Evolutionary conservation across 495 filamentous ascomycete species (phyloP).

Genomic region (Daldinia loculata): DNA sequence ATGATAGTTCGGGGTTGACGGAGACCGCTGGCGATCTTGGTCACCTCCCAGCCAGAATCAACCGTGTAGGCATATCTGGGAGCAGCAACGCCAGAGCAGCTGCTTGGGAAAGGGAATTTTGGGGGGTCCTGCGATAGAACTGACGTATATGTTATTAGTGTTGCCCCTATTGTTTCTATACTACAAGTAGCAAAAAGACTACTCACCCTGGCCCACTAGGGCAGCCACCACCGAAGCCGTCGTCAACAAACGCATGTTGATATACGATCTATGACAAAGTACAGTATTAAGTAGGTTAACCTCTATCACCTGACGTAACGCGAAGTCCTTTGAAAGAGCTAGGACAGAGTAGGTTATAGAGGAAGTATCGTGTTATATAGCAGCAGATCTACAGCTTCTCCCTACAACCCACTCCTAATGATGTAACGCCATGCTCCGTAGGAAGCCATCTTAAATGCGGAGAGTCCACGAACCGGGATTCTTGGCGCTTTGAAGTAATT

Average conservation of each 20-base stretch:
- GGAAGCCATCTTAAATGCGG: conserved; percentile 32
- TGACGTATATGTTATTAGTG: conserved; percentile 13
- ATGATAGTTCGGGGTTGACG: conserved; percentile 46
- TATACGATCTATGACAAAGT: conserved; percentile 24
- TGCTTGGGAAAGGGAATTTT: conserved; percentile 41
- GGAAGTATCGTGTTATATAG: conserved; percentile 32
- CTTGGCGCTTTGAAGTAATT: conserved; percentile 29
- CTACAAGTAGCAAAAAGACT: neutral
- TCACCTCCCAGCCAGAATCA: conserved; percentile 47
- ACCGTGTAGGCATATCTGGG: conserved; percentile 41
- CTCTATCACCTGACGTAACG: conserved; percentile 25
- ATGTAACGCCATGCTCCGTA: conserved; percentile 20
- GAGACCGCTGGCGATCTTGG: conserved; percentile 48
- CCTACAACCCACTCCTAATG: conserved; percentile 14
- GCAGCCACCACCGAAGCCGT: conserved; percentile 29
- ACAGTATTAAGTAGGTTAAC: conserved; percentile 23
- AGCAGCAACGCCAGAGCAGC: conserved; percentile 45
- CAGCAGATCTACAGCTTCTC: conserved; percentile 5
- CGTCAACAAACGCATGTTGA: conserved; percentile 34
- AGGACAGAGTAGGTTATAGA: conserved; percentile 16
- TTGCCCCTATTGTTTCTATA: neutral
- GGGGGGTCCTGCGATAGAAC: conserved; percentile 38
- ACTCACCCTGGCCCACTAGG: conserved; percentile 39
- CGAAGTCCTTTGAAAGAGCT: conserved; percentile 32
- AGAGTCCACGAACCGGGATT: conserved; percentile 40